A percentile compares a stretch with the other conserved stretches of the same genome.
Conservation (phyloP, 1,284 basidiomycete species). For the Naganishia sp. region DNA sequence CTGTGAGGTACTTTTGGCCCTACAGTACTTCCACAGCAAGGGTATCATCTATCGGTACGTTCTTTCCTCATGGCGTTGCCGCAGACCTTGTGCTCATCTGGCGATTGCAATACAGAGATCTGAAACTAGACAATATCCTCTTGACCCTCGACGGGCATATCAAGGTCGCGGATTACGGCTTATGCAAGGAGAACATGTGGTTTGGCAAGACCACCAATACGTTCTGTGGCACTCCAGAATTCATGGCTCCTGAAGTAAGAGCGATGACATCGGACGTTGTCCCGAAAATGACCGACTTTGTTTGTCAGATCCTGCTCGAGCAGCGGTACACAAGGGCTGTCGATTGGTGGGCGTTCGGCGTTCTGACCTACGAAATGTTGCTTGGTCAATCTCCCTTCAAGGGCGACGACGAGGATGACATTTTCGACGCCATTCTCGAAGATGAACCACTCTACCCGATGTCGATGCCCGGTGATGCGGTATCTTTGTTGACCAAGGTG, state of each 20-base stretch:
- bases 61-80: no score
- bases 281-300: not conserved
- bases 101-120: conserved; percentile 63
- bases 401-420: conserved; percentile 99
- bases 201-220: conserved; percentile 95
- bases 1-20: conserved; percentile 91
- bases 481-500: conserved; percentile 92
- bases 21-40: conserved; percentile 98
- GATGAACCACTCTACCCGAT: conserved; percentile 99
- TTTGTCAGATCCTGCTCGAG: conserved; percentile 82
- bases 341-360: conserved; percentile 99
- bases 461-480: conserved; percentile 98
- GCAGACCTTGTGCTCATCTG: not conserved
- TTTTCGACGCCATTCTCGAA: conserved; percentile 98
- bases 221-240: conserved; percentile 99
- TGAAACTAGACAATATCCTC: conserved; percentile 98
- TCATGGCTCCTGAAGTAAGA: conserved; percentile 96
- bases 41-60: conserved; percentile 88
- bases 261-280: not conserved
- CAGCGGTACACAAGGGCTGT: conserved; percentile 97
- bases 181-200: conserved; percentile 99
- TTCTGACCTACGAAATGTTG: conserved; percentile 98
- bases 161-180: conserved; percentile 97
- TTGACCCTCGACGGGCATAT: conserved; percentile 96
- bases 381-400: conserved; percentile 98